Conservation (phyloP, 1,284 basidiomycete species). For the Ustilago sp. region DNA sequence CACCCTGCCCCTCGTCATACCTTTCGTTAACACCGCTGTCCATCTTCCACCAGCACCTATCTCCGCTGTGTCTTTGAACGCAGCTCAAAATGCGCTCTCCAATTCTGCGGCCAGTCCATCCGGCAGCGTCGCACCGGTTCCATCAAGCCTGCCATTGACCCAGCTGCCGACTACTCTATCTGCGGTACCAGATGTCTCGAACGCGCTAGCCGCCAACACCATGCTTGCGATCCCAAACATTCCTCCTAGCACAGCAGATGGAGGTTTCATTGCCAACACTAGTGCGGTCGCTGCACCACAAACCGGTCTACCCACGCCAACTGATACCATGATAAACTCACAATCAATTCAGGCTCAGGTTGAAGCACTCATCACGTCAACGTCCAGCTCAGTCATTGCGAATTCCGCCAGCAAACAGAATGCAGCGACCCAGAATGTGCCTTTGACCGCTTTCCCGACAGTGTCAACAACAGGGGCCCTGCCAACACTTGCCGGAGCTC, state of each 20-base stretch:
- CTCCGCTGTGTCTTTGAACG: conserved; percentile 2
- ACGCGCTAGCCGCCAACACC: background rate
- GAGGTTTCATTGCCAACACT: background rate
- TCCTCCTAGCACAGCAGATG: background rate
- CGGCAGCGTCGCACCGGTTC: background rate
- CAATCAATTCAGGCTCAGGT: conserved; percentile 47
- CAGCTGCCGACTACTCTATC: conserved; percentile 6
- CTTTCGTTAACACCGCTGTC: conserved; percentile 2
- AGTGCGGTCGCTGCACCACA: conserved; percentile 4
- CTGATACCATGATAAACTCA: conserved; percentile 29
- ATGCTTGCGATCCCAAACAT: background rate
- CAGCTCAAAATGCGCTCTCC: conserved; percentile 15
- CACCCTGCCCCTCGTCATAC: background rate
- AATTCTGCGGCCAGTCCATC: background rate
- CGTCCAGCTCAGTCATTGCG: conserved; percentile 29
- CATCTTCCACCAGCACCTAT: conserved; percentile 24
- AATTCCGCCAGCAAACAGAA: conserved; percentile 2
- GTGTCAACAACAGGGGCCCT: background rate
- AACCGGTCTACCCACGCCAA: background rate
- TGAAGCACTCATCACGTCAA: conserved; percentile 42
- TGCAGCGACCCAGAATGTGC: background rate
- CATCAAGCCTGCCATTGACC: conserved; percentile 2
- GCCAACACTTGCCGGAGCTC: background rate
- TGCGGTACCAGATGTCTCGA: conserved; percentile 5
- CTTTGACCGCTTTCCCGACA: background rate